A percentile compares a stretch with the other conserved stretches of the same genome.
These are phyloP conservation scores for Paragyromitra xinjiangensis DNA, from an alignment of 495 filamentous ascomycete genomes.

Conservation along the genomic window DNA sequence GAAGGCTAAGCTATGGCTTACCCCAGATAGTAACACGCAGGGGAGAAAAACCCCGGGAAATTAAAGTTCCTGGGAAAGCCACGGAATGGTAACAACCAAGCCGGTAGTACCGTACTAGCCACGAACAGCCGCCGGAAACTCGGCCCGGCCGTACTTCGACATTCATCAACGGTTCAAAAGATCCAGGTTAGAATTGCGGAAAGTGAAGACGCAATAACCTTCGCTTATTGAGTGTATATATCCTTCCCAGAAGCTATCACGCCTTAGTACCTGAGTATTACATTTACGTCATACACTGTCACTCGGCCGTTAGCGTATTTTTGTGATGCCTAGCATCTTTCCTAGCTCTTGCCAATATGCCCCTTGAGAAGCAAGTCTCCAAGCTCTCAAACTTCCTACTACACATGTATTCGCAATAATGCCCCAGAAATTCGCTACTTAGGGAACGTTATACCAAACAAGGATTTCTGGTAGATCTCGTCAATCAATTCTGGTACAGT, in stretches of 20 bases:
- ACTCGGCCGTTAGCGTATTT: background rate
- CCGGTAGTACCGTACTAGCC: slow-evolving; percentile 6
- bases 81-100: background rate
- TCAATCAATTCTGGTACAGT: too few species aligned
- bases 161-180: background rate
- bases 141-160: slow-evolving; percentile 4
- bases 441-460: too few species aligned
- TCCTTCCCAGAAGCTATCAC: background rate
- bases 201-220: background rate
- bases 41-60: slow-evolving; percentile 25
- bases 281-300: background rate
- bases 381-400: too few species aligned
- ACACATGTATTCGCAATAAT: too few species aligned
- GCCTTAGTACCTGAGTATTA: background rate
- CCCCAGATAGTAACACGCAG: slow-evolving; percentile 8
- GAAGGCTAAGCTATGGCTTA: slow-evolving; percentile 10
- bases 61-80: slow-evolving; percentile 14
- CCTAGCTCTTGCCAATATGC: background rate
- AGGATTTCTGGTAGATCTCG: too few species aligned
- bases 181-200: background rate
- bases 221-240: background rate
- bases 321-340: background rate
- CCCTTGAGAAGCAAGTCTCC: background rate
- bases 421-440: too few species aligned
- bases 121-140: slow-evolving; percentile 26